Evolutionary conservation across 352 stramenopile species (phyloP), one percentile per base, ranked within the genome.

Genomic region (Thalassiosira hispida): DNA sequence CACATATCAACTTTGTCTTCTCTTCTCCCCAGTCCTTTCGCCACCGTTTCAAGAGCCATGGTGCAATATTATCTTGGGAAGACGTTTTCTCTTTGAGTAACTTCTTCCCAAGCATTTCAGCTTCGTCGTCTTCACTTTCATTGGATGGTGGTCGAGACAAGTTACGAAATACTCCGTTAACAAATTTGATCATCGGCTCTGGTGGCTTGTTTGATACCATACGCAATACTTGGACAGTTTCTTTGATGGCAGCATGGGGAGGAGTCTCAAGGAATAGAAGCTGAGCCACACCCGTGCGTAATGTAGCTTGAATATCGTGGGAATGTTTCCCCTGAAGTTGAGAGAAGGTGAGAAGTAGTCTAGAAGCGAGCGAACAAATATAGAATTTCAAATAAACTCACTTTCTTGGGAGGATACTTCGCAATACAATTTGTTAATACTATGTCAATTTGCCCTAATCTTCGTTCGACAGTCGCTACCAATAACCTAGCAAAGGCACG

Each of bases 141-240:
- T 44, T 40, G 12, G 16, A 9, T 29, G 38, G 16, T 64, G 60
- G 63, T 59, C 73, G 57, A 31, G 82, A 81, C 14, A 94, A 63
- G 25, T 81, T 83, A 61, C 89, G 72, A 9, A 94, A 60, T 8
- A 93, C 73, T 25, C 86, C 89, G 83, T 94, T 94, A 0, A 88
- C 89, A 85, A 91, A 91, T 38, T 87, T 91, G 14, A 91, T 90
- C 57, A 87, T 85, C 29, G 77, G 35, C 68, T 94, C 77, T 20
- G 80, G 61, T 20, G 27, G 22, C 18, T 47, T 65, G 8, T 67
- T 78, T 6, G 38, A 77, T 72, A 81, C 31, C 27, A 79, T 83
- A 25, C 85, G 69, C 22, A 92, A 57, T 11, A 92, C 77, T 61
- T 93, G 69, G 2, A 94, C 87, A 11, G 87, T 94, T 75, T 92